phyloP scores from a whole-genome alignment of 2,329 filamentous ascomycete genomes.

The Ophiosphaerella korrae region DNA sequence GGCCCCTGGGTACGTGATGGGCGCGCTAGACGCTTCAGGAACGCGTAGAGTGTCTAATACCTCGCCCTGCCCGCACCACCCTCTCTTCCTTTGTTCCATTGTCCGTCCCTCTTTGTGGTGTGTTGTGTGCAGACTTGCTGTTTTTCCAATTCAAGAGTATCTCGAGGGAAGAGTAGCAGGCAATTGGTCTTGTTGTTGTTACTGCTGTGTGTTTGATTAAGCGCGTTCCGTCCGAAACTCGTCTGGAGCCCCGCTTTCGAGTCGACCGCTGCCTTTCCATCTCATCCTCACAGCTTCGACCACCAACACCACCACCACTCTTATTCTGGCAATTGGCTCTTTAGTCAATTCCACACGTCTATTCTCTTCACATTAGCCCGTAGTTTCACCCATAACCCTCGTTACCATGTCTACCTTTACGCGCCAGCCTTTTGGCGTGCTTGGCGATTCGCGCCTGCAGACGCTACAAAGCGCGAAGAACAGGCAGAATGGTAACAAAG shows the following conservation, averaged over 20 bases:
- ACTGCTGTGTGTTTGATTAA: not conserved
- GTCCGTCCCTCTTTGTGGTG: conserved; percentile 7
- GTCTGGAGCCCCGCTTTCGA: conserved; percentile 13
- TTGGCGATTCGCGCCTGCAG: conserved; percentile 72
- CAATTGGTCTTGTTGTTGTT: conserved; percentile 5
- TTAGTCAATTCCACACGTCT: not conserved
- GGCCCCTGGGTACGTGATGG: conserved; percentile 17
- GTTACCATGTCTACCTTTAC: conserved; percentile 50
- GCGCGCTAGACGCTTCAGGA: conserved; percentile 30
- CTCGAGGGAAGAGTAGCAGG: not conserved
- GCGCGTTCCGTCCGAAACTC: conserved; percentile 10
- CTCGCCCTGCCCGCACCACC: conserved; percentile 8
- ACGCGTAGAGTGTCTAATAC: conserved; percentile 33
- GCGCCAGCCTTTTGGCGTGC: conserved; percentile 76
- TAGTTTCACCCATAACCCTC: conserved; percentile 6
- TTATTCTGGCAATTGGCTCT: conserved; percentile 3
- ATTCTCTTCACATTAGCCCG: conserved; percentile 1
- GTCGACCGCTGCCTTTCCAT: not conserved
- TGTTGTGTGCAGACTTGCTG: not conserved
- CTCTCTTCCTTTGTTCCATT: conserved; percentile 7
- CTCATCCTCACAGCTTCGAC: conserved; percentile 5
- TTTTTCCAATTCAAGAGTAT: no score
- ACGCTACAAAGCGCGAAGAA: conserved; percentile 77
- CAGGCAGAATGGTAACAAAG: conserved; percentile 65
- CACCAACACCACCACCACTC: conserved; percentile 4